Evolutionary conservation across 371 early-diverging fungal species (phyloP), one percentile per base, ranked within the genome.

Genomic region (Massospora cicadina): DNA sequence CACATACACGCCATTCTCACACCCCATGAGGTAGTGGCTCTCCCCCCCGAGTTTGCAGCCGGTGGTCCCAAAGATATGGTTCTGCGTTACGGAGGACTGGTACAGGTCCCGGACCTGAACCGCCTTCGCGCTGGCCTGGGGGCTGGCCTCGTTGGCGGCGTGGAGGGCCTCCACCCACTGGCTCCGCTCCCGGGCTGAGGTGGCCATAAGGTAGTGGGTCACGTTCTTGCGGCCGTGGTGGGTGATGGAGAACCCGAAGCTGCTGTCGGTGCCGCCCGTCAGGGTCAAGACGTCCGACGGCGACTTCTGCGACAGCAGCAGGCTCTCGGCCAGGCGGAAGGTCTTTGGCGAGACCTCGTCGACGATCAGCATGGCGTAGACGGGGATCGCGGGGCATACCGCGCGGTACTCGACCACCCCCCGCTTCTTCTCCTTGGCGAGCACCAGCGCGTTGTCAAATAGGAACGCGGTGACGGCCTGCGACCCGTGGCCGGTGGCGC

Each of bases 391-490:
- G 66, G 85, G 83, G 72, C 81, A 85, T 58, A 79, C 77, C 69
- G 79, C 71, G 70, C 78, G 69, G 72, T 85, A 77, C 62, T 73
- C 73, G 65, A 81, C 67, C 69, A 71, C 55, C 63, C 71, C 74
- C 65, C 78, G 72, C 75, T 81, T 80, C 55, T 77, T 74, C 28
- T 63, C 63, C 69, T 86, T 88, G 53, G 88, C 81, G 68, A 94
- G 74, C 10, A 95, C 68, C 21, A 95, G 72, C 61, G 79, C 80
- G 71, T 93, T 90, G 68, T 95, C 96, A 56, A 95, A 81, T 31
- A 94, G 70, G 69, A 88, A 88, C 27, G 92, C 83, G 53, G 77
- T 75, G 13, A 93, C 67, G 27, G 27, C 55, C 5, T 54, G 33
- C 7, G 24, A 28, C 13, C 63, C 55, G n/a, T 23, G 27, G 26